Evolutionary conservation across 257 asterid species (phyloP), one percentile per base, ranked within the genome.

Genomic region (Datura wrightii): DNA sequence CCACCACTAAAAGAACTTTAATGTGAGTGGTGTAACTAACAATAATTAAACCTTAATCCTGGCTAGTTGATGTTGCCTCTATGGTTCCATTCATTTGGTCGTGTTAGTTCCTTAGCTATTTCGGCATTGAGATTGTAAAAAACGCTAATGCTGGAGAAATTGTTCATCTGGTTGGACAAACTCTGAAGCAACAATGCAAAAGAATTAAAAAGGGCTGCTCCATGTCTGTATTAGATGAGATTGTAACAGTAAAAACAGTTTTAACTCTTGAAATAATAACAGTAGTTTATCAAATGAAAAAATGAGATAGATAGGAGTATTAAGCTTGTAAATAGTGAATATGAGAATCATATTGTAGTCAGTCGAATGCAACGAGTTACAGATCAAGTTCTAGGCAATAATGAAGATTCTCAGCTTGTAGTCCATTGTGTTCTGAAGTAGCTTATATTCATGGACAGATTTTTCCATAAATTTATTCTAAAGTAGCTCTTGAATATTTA

Each of bases 271-370:
- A 31, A 50, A 76, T 36, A 76, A 52, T 52, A 19, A 34, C 31
- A 31, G 59, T 78, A 48, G 15, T 13, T 1, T 52, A 31, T 76
- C 58, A 50, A 14, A 76, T 76, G 82, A 74, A 14, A 74, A 74
- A 58, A 74, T 50, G 44, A 50, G 81, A 24, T 76, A 76, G 81
- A 55, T 36, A 13, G 82, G 59, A 31, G 82, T 76, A 50, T 50
- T 50, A 54, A 50, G 46, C 19, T 5, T 52, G 65, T 37, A 78
- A 78, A 78, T 31, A 52, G 63, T 34, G 62, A 78, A 31, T 10
- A 10, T 50, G 62, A 50, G 79, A 69, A 62, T 76, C 46, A 76
- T 24, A 50, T 50, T 14, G 82, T 76, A 50, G 46, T 74, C 3
- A 16, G 60, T 19, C 80, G 2, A 67, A 10, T 46, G 36, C 46